These are phyloP conservation scores for Anisodus acutangulus DNA, from an alignment of 257 asterid genomes.

Conservation along the genomic window DNA sequence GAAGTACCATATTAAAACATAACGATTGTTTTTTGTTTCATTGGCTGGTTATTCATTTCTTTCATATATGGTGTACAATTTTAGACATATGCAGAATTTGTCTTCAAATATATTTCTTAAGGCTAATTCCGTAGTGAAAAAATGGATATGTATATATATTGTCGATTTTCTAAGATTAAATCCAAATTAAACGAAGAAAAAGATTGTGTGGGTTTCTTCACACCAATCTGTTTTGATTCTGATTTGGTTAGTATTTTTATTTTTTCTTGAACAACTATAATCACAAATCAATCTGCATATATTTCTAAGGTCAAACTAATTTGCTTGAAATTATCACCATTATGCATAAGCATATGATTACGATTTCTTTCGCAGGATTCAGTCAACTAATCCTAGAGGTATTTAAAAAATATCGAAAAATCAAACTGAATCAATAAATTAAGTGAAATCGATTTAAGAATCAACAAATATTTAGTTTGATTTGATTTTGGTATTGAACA, in stretches of 20 bases:
- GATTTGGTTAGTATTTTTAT: background rate
- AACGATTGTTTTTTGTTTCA: too few species aligned
- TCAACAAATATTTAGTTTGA: background rate
- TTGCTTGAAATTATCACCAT: background rate
- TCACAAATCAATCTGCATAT: background rate
- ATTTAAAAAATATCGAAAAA: background rate
- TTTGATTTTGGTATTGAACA: background rate
- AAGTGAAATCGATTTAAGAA: too few species aligned
- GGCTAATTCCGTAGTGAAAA: too few species aligned
- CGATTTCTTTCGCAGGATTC: background rate
- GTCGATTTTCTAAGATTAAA: background rate
- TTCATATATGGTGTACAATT: too few species aligned
- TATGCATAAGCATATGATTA: background rate
- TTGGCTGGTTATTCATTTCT: too few species aligned
- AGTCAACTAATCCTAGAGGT: background rate
- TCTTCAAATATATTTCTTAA: too few species aligned
- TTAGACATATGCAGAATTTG: too few species aligned
- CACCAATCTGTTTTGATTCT: background rate
- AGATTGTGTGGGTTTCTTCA: background rate
- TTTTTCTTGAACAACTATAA: background rate
- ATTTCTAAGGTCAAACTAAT: background rate
- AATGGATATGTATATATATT: background rate
- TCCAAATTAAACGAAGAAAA: background rate
- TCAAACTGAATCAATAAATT: background rate
- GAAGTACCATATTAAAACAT: too few species aligned